These are phyloP conservation scores for Cutaneotrichosporon sp. DNA, from an alignment of 1,284 basidiomycete genomes.

Conservation along the genomic window DNA sequence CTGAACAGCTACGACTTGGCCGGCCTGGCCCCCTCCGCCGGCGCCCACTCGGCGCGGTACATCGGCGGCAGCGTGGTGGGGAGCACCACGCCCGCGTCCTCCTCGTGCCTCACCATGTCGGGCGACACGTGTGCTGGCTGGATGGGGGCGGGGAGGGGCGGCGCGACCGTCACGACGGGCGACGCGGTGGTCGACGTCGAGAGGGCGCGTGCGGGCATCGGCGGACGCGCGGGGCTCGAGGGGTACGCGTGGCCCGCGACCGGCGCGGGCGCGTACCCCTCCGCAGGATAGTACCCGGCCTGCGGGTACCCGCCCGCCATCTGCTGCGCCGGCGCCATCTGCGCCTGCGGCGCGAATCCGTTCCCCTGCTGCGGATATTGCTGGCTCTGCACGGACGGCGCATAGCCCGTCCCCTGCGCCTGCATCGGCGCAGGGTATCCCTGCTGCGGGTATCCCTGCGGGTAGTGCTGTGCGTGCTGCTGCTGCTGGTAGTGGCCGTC, in stretches of 20 bases:
- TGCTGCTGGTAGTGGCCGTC: neutral
- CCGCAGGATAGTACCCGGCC: neutral
- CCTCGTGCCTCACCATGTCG: slow-evolving; percentile 1
- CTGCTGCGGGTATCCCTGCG: neutral
- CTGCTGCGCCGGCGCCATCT: neutral
- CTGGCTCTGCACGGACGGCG: neutral
- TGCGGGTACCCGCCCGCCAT: neutral
- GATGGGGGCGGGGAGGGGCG: neutral
- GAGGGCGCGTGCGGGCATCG: neutral
- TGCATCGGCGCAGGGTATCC: neutral
- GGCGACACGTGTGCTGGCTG: neutral
- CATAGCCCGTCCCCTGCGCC: neutral
- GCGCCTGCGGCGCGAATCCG: neutral
- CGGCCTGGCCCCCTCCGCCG: neutral
- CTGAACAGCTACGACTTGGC: neutral
- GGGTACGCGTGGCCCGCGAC: neutral
- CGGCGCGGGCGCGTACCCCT: neutral
- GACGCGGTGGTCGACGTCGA: neutral
- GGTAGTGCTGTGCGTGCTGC: no score
- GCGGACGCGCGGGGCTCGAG: neutral
- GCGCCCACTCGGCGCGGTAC: slow-evolving; percentile 3
- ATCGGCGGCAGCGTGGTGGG: neutral
- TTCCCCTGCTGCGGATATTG: neutral
- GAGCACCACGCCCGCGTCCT: neutral
- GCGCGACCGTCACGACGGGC: neutral